Conservation (phyloP, 352 stramenopile species). For the Aphanomyces euteiches region DNA sequence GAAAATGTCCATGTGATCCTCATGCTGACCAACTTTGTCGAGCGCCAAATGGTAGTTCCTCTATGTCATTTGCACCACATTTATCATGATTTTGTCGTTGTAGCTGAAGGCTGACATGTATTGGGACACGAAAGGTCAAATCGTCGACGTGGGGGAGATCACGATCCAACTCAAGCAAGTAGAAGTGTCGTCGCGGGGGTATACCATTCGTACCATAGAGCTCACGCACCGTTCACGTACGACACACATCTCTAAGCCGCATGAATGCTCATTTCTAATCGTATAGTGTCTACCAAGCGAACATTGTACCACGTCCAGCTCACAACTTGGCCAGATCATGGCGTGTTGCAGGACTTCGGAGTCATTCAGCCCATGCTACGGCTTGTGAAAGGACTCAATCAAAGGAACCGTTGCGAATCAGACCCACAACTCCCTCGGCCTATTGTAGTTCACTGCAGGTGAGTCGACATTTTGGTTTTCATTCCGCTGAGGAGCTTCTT, state of each 20-base stretch:
- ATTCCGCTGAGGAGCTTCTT: neutral
- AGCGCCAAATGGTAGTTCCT: constrained; percentile 41
- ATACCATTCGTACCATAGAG: constrained; percentile 7
- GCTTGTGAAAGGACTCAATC: constrained; percentile 48
- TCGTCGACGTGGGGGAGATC: constrained; percentile 53
- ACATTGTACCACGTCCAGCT: constrained; percentile 70
- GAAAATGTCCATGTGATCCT: constrained; percentile 73
- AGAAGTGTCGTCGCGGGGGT: constrained; percentile 16
- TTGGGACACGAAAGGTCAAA: constrained; percentile 48
- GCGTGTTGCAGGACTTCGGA: constrained; percentile 63
- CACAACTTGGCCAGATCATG: constrained; percentile 75
- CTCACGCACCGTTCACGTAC: constrained; percentile 24
- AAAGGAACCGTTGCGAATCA: constrained; percentile 32
- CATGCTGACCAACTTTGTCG: constrained; percentile 86
- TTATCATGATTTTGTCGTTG: neutral
- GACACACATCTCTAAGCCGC: neutral
- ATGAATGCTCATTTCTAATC: neutral
- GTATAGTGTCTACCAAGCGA: constrained; percentile 34
- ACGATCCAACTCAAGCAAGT: constrained; percentile 39
- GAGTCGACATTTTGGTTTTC: neutral
- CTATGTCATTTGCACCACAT: neutral
- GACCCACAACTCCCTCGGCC: constrained; percentile 30
- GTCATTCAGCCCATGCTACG: constrained; percentile 72
- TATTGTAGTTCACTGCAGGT: constrained; percentile 64
- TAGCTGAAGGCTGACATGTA: constrained; percentile 70